A percentile compares a stretch with the other conserved stretches of the same genome.
Conservation (phyloP, 2,329 filamentous ascomycete genomes). For the Capronia epimyces region DNA sequence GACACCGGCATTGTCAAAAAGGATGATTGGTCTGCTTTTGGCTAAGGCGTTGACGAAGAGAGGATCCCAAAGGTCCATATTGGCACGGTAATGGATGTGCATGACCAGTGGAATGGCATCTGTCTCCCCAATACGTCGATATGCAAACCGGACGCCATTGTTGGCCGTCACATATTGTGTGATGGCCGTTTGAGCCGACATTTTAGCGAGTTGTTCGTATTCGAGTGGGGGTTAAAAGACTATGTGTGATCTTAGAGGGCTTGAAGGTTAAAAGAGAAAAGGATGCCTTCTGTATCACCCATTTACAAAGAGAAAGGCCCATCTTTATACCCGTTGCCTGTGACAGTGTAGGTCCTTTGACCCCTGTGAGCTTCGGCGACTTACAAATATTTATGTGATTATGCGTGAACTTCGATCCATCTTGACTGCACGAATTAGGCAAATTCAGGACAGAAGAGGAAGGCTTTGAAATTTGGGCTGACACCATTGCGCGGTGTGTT, state of each 20-base stretch:
- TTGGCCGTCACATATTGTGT: slow-evolving; percentile 17
- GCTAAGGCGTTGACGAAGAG: slow-evolving; percentile 19
- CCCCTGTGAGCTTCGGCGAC: too few relatives aligned
- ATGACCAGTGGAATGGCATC: slow-evolving; percentile 13
- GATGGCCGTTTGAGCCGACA: slow-evolving; percentile 15
- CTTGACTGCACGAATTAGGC: not conserved
- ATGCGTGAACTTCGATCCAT: too few relatives aligned
- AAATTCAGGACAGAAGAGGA: not conserved
- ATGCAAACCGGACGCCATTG: slow-evolving; percentile 19
- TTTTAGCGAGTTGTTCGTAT: not conserved
- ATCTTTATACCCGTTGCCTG: too few relatives aligned
- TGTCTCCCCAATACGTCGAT: slow-evolving; percentile 16
- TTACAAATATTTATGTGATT: too few relatives aligned
- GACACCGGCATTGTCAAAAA: slow-evolving; percentile 22
- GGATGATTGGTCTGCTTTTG: slow-evolving; percentile 14
- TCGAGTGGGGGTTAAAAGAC: not conserved
- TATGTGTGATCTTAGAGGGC: too few relatives aligned
- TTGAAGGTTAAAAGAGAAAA: too few relatives aligned
- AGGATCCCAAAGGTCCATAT: slow-evolving; percentile 22
- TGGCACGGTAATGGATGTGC: slow-evolving; percentile 22
- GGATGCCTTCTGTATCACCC: too few relatives aligned
- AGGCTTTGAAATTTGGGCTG: too few relatives aligned
- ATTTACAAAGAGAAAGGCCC: too few relatives aligned
- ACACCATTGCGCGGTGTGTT: too few relatives aligned
- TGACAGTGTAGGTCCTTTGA: too few relatives aligned